Evolutionary conservation across 495 filamentous ascomycete genomes (phyloP).

Genomic region (Articulospora tetracladia): DNA sequence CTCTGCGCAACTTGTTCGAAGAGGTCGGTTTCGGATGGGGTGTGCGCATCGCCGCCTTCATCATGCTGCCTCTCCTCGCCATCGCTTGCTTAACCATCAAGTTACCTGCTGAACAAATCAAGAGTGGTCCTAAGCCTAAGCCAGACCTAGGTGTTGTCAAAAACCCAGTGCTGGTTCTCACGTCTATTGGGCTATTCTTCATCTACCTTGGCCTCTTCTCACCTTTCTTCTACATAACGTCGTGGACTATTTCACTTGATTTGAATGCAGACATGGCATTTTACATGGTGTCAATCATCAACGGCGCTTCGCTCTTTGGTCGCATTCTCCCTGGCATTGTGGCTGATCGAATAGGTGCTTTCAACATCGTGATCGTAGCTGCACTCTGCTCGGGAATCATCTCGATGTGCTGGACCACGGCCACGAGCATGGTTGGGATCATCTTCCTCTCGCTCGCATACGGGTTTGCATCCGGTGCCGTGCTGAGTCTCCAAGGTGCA

Average conservation of each 20-base stretch:
- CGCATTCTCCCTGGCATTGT: constrained; percentile 64
- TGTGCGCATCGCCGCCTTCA: constrained; percentile 62
- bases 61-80: constrained; percentile 58
- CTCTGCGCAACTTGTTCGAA: constrained; percentile 57
- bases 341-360: constrained; percentile 67
- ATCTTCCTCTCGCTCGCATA: constrained; percentile 63
- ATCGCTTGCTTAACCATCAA: constrained; percentile 50
- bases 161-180: constrained; percentile 44
- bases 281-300: constrained; percentile 71
- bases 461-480: constrained; percentile 65
- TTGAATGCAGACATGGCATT: constrained; percentile 49
- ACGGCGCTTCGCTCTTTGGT: constrained; percentile 63
- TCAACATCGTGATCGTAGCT: constrained; percentile 66
- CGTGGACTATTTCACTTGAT: constrained; percentile 47
- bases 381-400: constrained; percentile 54
- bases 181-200: constrained; percentile 48
- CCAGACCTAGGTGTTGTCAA: constrained; percentile 26
- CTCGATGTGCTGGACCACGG: constrained; percentile 62
- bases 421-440: constrained; percentile 50
- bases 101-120: constrained; percentile 11
- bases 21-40: constrained; percentile 67
- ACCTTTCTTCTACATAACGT: constrained; percentile 66
- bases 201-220: constrained; percentile 69
- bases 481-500: constrained; percentile 15
- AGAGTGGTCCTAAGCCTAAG: not conserved